Evolutionary conservation across 1,284 basidiomycete genomes (phyloP).

Genomic region (Xanthoconium separans): DNA sequence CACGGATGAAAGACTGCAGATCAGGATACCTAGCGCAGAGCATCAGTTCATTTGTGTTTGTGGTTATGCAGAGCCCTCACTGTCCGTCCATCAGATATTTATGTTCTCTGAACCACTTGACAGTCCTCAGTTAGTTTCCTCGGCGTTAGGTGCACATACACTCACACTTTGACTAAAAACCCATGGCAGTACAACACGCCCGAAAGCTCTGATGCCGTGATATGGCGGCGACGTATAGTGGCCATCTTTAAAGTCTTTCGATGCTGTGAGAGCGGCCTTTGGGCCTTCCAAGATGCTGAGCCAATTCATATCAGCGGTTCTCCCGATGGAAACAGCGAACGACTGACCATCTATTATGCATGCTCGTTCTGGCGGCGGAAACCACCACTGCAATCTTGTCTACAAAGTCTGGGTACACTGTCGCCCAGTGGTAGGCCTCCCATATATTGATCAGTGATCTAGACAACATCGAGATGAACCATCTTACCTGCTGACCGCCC

Average conservation of each 20-base stretch:
- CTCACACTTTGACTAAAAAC: not conserved
- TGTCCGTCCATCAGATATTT: slow-evolving; percentile 42
- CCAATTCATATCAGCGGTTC: not conserved
- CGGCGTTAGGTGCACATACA: not conserved
- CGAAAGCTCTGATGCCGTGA: slow-evolving; percentile 52
- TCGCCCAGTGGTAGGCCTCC: slow-evolving; percentile 59
- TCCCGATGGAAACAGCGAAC: not conserved
- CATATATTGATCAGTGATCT: not conserved
- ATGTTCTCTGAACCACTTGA: slow-evolving; percentile 55
- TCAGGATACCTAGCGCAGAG: slow-evolving; percentile 39
- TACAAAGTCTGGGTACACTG: slow-evolving; percentile 56
- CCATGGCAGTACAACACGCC: slow-evolving; percentile 34
- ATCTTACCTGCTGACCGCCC: slow-evolving; percentile 53
- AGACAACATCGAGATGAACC: not conserved
- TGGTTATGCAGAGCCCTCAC: slow-evolving; percentile 20
- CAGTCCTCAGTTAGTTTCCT: not conserved
- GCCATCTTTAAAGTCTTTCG: slow-evolving; percentile 54
- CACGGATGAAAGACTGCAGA: slow-evolving; percentile 49
- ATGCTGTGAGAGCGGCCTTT: slow-evolving; percentile 50
- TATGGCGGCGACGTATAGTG: slow-evolving; percentile 49
- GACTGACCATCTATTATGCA: slow-evolving; percentile 53
- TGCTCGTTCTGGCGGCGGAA: slow-evolving; percentile 47
- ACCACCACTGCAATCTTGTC: slow-evolving; percentile 37
- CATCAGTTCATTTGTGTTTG: not conserved
- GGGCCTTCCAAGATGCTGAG: slow-evolving; percentile 56